Evolutionary conservation across 1,139 yeast genomes (phyloP).

Genomic region (Candida mesenterica): DNA sequence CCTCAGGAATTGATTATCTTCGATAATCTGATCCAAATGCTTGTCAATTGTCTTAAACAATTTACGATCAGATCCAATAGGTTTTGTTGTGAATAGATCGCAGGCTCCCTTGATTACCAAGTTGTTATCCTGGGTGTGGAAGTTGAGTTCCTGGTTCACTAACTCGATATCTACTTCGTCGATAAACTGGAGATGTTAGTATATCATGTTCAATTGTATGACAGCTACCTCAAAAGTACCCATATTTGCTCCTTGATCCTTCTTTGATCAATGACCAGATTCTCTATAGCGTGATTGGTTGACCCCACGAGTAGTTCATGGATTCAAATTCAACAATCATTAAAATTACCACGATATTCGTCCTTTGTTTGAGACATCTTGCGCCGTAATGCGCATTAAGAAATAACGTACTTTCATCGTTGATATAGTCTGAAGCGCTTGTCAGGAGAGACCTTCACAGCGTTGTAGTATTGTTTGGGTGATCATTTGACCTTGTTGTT

Average conservation of each 20-base stretch:
- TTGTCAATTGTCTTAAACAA: conserved; percentile 84
- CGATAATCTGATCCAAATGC: conserved; percentile 65
- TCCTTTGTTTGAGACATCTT: too few relatives aligned
- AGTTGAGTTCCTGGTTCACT: conserved; percentile 82
- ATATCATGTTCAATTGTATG: neutral
- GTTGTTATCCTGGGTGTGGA: conserved; percentile 84
- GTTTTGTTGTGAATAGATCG: conserved; percentile 91
- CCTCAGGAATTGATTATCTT: conserved; percentile 50
- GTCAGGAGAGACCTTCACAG: neutral
- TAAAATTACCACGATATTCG: too few relatives aligned
- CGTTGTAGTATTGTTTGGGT: too few relatives aligned
- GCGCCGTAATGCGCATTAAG: too few relatives aligned
- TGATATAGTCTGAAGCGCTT: neutral
- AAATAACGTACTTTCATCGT: conserved; percentile 22
- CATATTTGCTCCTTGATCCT: too few relatives aligned
- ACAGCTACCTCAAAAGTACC: too few relatives aligned
- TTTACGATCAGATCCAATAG: conserved; percentile 86
- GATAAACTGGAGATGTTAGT: conserved; percentile 54
- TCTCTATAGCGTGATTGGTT: too few relatives aligned
- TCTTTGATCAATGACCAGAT: too few relatives aligned
- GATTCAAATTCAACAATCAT: too few relatives aligned
- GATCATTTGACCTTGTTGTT: too few relatives aligned
- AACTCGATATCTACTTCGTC: conserved; percentile 90
- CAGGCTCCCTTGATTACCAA: conserved; percentile 79
- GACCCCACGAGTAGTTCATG: too few relatives aligned